These are phyloP conservation scores for Abelmoschus esculentus DNA, from an alignment of 345 rosid species.

Conservation along the genomic window DNA sequence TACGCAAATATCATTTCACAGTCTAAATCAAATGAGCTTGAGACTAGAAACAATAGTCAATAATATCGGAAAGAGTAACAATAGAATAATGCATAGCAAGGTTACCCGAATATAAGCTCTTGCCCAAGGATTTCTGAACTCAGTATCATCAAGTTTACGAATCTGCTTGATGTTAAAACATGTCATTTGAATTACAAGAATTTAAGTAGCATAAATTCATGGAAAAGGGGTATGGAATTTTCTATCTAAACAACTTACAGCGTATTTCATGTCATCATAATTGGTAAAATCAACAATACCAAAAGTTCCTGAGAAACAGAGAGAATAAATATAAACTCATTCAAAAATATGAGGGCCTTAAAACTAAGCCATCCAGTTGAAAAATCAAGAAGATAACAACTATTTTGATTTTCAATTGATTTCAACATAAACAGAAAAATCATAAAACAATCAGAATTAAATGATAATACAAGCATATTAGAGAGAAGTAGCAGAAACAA, in stretches of 20 bases:
- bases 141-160: slow-evolving; percentile 74
- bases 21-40: not conserved
- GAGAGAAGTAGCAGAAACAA: too few relatives aligned
- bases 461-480: too few relatives aligned
- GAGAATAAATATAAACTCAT: not conserved
- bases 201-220: not conserved
- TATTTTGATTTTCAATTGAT: too few relatives aligned
- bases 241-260: slow-evolving; percentile 43
- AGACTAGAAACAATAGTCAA: not conserved
- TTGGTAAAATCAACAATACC: slow-evolving; percentile 90
- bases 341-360: not conserved
- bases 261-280: slow-evolving; percentile 91
- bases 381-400: not conserved
- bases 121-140: slow-evolving; percentile 76
- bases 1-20: not conserved
- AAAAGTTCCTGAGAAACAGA: slow-evolving; percentile 52
- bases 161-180: slow-evolving; percentile 27
- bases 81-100: not conserved
- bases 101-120: slow-evolving; percentile 67
- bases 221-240: not conserved
- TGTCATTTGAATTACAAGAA: not conserved
- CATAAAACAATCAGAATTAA: too few relatives aligned
- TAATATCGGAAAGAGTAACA: not conserved
- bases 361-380: not conserved
- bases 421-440: too few relatives aligned